Evolutionary conservation across 2,329 filamentous ascomycete genomes (phyloP).

Genomic region (Metarhizium humberi): DNA sequence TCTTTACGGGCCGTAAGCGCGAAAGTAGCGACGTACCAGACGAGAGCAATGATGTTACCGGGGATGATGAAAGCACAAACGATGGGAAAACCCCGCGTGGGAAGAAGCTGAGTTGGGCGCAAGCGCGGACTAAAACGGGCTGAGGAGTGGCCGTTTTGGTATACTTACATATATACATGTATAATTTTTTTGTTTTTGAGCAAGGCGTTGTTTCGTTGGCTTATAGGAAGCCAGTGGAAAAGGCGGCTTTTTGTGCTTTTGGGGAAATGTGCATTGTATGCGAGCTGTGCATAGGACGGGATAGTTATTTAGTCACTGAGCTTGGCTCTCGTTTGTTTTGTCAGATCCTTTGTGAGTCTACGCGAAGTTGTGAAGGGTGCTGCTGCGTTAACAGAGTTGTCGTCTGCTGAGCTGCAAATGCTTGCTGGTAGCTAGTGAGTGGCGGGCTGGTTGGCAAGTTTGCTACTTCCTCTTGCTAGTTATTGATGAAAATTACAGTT

Average conservation of each 20-base stretch:
- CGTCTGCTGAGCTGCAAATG: too few relatives aligned
- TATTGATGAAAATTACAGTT: too few relatives aligned
- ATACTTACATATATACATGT: not conserved
- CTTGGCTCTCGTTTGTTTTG: not conserved
- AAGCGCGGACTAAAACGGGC: slow-evolving; percentile 12
- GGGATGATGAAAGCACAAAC: slow-evolving; percentile 11
- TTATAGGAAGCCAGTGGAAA: not conserved
- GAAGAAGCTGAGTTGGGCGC: slow-evolving; percentile 7
- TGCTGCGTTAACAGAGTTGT: too few relatives aligned
- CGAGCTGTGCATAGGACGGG: not conserved
- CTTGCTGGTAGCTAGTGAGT: too few relatives aligned
- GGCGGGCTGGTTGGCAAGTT: too few relatives aligned
- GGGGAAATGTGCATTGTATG: not conserved
- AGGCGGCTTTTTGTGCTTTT: not conserved
- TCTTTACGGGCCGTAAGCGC: slow-evolving; percentile 20
- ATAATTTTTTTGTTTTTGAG: not conserved
- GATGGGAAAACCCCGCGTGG: slow-evolving; percentile 6
- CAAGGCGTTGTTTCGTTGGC: not conserved
- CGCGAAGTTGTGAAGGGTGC: too few relatives aligned
- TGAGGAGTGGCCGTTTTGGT: slow-evolving; percentile 3
- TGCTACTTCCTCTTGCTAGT: too few relatives aligned
- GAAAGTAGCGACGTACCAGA: slow-evolving; percentile 12
- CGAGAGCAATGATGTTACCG: slow-evolving; percentile 12
- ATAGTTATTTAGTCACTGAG: not conserved
- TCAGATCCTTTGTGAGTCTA: too few relatives aligned